Conservation (phyloP, 345 rosid genomes). For the Alliaria petiolata region DNA sequence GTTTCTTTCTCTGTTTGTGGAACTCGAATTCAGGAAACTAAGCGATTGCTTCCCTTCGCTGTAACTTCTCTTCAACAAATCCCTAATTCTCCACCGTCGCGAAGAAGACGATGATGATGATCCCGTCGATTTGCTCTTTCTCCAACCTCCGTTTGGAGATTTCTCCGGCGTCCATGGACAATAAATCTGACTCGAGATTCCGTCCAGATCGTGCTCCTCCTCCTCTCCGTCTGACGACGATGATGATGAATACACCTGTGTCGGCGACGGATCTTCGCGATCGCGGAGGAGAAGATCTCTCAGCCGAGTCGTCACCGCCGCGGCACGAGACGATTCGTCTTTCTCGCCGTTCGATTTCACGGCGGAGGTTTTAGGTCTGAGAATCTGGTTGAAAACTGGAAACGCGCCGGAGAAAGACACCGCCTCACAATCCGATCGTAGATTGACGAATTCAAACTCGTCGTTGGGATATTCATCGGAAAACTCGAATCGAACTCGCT, state of each 20-base stretch:
- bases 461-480: conserved; percentile 16
- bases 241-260: conserved; percentile 29
- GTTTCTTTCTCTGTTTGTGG: no score
- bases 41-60: conserved; percentile 66
- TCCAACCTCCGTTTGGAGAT: conserved; percentile 41
- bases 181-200: no score
- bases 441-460: conserved; percentile 57
- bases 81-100: conserved; percentile 54
- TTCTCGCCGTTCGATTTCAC: background rate
- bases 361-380: background rate
- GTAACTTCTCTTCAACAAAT: conserved; percentile 54
- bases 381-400: conserved; percentile 47
- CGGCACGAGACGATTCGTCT: background rate
- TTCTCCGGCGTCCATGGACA: conserved; percentile 38
- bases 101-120: background rate
- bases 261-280: conserved; percentile 30
- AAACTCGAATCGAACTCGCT: conserved; percentile 31
- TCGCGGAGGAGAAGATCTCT: conserved; percentile 33
- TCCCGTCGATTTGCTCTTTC: conserved; percentile 73
- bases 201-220: conserved; percentile 22
- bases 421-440: background rate
- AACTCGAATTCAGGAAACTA: conserved; percentile 19
- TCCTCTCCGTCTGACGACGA: conserved; percentile 44
- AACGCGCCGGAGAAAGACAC: conserved; percentile 16
- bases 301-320: conserved; percentile 33